phyloP scores from a whole-genome alignment of 768 basidiomycete genomes.

The Hortiboletus campestris region DNA sequence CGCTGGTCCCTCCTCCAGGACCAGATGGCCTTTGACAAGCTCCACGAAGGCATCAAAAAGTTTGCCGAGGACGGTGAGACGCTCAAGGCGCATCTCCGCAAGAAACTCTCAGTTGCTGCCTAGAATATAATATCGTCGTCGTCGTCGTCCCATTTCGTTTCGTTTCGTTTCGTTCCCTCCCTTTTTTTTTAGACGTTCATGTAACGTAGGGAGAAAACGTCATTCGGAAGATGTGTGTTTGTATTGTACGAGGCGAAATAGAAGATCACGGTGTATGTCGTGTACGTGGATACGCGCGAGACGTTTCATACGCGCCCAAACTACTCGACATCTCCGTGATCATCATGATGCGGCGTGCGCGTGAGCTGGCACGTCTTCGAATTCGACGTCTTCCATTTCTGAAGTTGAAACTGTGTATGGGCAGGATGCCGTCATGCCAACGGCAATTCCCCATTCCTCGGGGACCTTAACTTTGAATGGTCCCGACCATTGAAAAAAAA shows the following conservation, averaged over 20 bases:
- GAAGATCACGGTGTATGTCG: not conserved
- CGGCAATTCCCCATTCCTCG: not conserved
- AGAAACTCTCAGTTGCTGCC: slow-evolving; percentile 46
- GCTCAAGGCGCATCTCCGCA: slow-evolving; percentile 77
- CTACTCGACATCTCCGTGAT: not conserved
- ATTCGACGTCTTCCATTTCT: not conserved
- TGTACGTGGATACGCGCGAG: not conserved
- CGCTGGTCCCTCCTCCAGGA: slow-evolving; percentile 91
- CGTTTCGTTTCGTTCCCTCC: not conserved
- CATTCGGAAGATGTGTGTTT: not conserved
- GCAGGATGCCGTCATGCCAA: not conserved
- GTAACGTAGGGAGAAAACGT: not conserved
- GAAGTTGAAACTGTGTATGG: not conserved
- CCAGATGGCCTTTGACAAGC: slow-evolving; percentile 97
- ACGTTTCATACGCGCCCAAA: not conserved
- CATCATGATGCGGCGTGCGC: too few relatives aligned
- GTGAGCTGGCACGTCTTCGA: not conserved
- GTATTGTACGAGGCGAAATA: not conserved
- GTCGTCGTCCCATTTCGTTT: not conserved
- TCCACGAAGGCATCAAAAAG: slow-evolving; percentile 97
- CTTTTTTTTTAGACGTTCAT: not conserved
- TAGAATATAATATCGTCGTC: not conserved
- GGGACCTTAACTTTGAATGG: too few relatives aligned
- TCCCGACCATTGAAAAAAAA: not conserved
- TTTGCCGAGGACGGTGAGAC: slow-evolving; percentile 94